Evolutionary conservation across 441 rosid species (phyloP), one percentile per base, ranked within the genome.

Genomic region (Brassica balearica): DNA sequence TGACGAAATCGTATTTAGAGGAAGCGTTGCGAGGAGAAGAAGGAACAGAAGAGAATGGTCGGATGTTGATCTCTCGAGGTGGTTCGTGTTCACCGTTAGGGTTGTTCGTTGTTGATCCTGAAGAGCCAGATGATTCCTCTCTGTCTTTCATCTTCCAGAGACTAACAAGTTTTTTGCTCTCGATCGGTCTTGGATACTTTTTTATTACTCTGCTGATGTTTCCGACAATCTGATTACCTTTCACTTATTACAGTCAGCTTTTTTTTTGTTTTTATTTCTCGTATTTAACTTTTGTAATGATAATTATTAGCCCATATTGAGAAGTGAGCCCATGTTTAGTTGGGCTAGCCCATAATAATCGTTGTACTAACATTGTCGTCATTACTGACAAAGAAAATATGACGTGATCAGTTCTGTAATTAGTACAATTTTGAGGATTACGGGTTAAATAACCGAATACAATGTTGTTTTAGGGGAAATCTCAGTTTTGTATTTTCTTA

Each of bases 1-100:
- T 96, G 80, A 96, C 99, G 77, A 90, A 96, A 82, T 96, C 99
- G 88, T 96, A 96, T 86, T 96, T 96, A 76, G 99, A 96, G 71
- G 98, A 86, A 69, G 93, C 88, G 81, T 94, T 96, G 2, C 99
- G 97, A 64, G 96, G 80, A 78, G 92, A 83, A 82, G 88, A 88
- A 71, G 85, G 89, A 51, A 79, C 80, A 60, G 85, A 56, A 41
- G 94, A 77, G 69, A 88, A 77, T 20, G 90, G 71, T 71, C 84
- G 68, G 74, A 71, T 81, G 14, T 83, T 79, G 62, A 72, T 82
- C 25, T 81, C 84, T 55, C 64, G 22, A 36, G 36, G 73, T 38
- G 46, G 72, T 55, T 73, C 80, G 23, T 66, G 81, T 65, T 82
- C 78, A 15, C n/a, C 72, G 23, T 73, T 27, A 46, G 64, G 58